These are phyloP conservation scores for Wickerhamomyces sp. DNA, from an alignment of 1,139 yeast species.

Conservation along the genomic window DNA sequence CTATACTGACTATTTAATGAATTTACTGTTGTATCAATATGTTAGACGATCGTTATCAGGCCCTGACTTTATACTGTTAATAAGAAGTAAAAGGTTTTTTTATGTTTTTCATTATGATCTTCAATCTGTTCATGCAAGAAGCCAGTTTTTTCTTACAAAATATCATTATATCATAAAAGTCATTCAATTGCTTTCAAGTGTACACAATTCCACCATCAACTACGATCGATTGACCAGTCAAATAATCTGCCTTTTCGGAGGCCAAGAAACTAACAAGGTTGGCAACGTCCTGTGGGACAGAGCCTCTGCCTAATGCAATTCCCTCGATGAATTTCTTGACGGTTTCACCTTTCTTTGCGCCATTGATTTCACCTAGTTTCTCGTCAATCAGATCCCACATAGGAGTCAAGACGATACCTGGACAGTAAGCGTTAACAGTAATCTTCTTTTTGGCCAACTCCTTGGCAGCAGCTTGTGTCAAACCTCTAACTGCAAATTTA, in stretches of 20 bases:
- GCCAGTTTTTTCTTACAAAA: too few species aligned
- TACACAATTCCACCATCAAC: slow-evolving; percentile 38
- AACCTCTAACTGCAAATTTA: slow-evolving; percentile 28
- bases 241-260: slow-evolving; percentile 37
- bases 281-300: slow-evolving; percentile 25
- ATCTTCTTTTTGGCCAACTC: slow-evolving; percentile 25
- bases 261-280: slow-evolving; percentile 30
- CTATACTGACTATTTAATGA: too few species aligned
- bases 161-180: too few species aligned
- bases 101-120: too few species aligned
- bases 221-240: slow-evolving; percentile 39
- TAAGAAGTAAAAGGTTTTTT: too few species aligned
- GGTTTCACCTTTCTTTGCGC: slow-evolving; percentile 21
- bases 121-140: too few species aligned
- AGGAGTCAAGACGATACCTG: slow-evolving; percentile 28
- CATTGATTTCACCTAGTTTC: slow-evolving; percentile 20
- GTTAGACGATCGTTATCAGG: too few species aligned
- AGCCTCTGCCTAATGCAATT: slow-evolving; percentile 24
- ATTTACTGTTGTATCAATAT: too few species aligned
- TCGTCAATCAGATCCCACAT: slow-evolving; percentile 28
- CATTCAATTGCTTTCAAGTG: too few species aligned
- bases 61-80: too few species aligned
- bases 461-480: slow-evolving; percentile 29
- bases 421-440: slow-evolving; percentile 28
- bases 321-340: slow-evolving; percentile 17